Base-by-base conservation (phyloP, 139 green algal genomes). In the Closterium sp. region DNA sequence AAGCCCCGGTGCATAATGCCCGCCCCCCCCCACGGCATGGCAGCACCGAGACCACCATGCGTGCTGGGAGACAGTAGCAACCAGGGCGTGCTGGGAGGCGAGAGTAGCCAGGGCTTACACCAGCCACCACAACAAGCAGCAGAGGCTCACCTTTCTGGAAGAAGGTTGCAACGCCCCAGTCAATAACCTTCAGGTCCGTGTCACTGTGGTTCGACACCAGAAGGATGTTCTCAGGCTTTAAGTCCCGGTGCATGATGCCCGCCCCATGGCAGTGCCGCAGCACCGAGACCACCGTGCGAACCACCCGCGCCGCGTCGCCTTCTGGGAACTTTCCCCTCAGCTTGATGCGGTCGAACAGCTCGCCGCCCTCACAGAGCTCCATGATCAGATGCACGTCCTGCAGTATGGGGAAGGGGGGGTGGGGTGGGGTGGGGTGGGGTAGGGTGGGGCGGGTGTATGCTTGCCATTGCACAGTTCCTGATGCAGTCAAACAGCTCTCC, bases 351-450 rank as follows among this genome's bases (percentile, higher is more conserved):
- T 28, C 12, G 43, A 69, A 99, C 23, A 99, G 96, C 95, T 99
- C 98, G 0, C 98, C 98, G 28, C 97, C 97, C 9, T 94, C 95
- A 94, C 96, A 98, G 10, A 99, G 92, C 94, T 98, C 97, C 97
- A 98, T 98, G 33, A 97, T 92, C 36, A 95, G 89, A 83, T 95
- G 92, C 5, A 96, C 88, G 92, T 99, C 96, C 84, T 97, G 94
- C 4, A 10, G 38, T n/a, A n/a, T 66, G 30, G 31, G 31, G 84
- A 69, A 10, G 3, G 2, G 33, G 1, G 84, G 84, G 16, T 1
- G 4, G 84, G 33, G 6, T 33, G 84, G 84, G 4, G 84, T 38
- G 84, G 84, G 84, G 33, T 87, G 84, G 3, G 4, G 84, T 38
- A 10, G 84, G 2, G 2, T 9, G 84, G 33, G 4, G 84, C 19